Base-by-base conservation (phyloP, 352 stramenopile species). In the Lagenidium sp. region DNA sequence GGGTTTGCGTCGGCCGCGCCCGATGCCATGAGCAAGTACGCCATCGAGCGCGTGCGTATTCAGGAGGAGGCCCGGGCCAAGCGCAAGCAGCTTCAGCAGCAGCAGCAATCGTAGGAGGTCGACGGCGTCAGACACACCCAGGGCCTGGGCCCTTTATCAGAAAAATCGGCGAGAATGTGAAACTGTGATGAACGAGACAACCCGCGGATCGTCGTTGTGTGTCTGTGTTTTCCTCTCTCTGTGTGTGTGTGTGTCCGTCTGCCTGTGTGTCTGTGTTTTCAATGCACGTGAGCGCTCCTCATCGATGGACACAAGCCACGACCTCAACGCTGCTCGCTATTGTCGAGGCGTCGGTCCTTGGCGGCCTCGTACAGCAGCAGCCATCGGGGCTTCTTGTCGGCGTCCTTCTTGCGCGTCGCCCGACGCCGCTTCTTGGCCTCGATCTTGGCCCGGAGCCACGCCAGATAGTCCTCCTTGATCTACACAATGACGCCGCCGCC, bases 391-490 rank as follows among this genome's bases (percentile, higher is more conserved):
- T 84, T 85, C 49, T 82, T 76, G 21, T 60, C 65, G 2, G 55
- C 34, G 0, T 83, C 68, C 37, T 82, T 84, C 36, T 74, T 75
- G 25, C 56, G 36, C 16, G 60, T 53, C 19, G 52, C 48, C 11
- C 70, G 72, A 11, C 65, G 69, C 29, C 50, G 56, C 41, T 71
- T 70, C 43, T 64, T 72, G 4, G 54, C 55, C 38, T 71, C 72
- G 4, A 85, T 47, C 45, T 84, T 84, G 37, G 68, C 67, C 29
- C 67, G 72, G 31, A 85, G 44, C 75, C 75, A 85, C 39, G 62
- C 68, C 30, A 88, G 36, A 41, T 88, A 88, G 55, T 88, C 70
- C 13, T 77, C 68, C 54, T 88, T 82, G 28, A 84, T 63, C 50
- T 82, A n/a, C n/a, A n/a, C n/a, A n/a, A n/a, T n/a, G n/a, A n/a